Base-by-base conservation (phyloP, 2,329 filamentous ascomycete species). In the Aaosphaeria pasadenensis region DNA sequence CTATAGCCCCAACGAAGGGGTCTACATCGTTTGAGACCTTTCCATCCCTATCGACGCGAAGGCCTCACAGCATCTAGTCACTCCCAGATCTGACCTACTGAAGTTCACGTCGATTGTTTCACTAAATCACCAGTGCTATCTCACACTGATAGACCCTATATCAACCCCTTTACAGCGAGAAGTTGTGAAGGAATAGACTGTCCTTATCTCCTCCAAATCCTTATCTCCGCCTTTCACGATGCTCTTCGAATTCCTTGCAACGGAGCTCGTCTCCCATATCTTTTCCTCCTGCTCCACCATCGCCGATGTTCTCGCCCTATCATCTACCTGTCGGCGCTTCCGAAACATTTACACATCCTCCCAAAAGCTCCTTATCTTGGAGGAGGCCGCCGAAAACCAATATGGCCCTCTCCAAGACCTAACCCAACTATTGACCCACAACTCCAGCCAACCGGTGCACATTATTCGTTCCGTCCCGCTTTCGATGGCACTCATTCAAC, bases 361-460 rank as follows among this genome's bases (percentile, higher is more conserved):
- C 42, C 78, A 78, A 58, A 78, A 78, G 54, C 70, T 84, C 13
- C 58, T 72, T 44, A 80, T 84, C 45, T 74, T 85, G 46, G 72
- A 75, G 49, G 60, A 70, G 44, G 79, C 75, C 29, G 78, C 77
- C 29, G 78, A 84, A 58, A 62, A 68, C 31, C 78, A 85, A 59
- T 82, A 77, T 54, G 81, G 82, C 0, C 82, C 82, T 2, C 63
- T 84, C 11, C 58, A 79, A 48, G 81, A 84, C 60, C 76, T 81
- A 50, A 73, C 80, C 47, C 82, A 84, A 58, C 68, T 85, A 13
- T 69, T 84, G 35, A 85, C 82, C 13, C 78, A 83, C 60, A 85
- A 85, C 54, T 69, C 75, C 38, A 81, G 76, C 50, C 81, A 85
- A 58, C 75, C 78, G 4, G 79, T 78, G 3, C 82, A 85, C 58